Conservation (phyloP, 106 monocot genomes). For the Apostasia shenzhenica region DNA sequence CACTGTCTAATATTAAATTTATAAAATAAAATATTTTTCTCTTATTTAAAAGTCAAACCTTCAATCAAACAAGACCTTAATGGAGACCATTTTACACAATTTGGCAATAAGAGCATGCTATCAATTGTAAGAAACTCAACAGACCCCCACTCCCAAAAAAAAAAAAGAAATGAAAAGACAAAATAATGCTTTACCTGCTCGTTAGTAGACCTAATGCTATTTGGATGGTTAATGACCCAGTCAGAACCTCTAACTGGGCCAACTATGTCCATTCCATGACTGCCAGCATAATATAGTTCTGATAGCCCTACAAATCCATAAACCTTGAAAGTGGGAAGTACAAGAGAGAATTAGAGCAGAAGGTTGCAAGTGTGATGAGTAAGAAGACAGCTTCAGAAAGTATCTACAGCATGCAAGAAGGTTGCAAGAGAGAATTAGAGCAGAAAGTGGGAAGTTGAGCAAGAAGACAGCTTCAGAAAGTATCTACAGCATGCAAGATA, state of each 20-base stretch:
- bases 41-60: too few species aligned
- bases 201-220: constrained; percentile 53
- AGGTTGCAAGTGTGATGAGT: not conserved
- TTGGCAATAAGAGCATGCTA: too few species aligned
- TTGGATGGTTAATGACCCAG: constrained; percentile 29
- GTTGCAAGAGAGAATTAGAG: not conserved
- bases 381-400: not conserved
- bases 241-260: constrained; percentile 49
- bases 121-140: too few species aligned
- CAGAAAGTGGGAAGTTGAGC: too few species aligned
- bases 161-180: not conserved
- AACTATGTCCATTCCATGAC: constrained; percentile 97
- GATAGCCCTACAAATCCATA: constrained; percentile 66
- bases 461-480: not conserved
- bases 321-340: constrained; percentile 35
- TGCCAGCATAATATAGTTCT: constrained; percentile 86
- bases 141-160: too few species aligned
- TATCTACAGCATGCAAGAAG: not conserved
- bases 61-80: too few species aligned
- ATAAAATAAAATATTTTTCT: too few species aligned
- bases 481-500: not conserved
- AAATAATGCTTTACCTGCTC: constrained; percentile 36
- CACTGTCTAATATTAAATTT: too few species aligned
- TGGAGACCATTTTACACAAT: too few species aligned
- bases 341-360: not conserved